These are phyloP conservation scores for Suillus plorans DNA, from an alignment of 768 basidiomycete species.

Conservation along the genomic window DNA sequence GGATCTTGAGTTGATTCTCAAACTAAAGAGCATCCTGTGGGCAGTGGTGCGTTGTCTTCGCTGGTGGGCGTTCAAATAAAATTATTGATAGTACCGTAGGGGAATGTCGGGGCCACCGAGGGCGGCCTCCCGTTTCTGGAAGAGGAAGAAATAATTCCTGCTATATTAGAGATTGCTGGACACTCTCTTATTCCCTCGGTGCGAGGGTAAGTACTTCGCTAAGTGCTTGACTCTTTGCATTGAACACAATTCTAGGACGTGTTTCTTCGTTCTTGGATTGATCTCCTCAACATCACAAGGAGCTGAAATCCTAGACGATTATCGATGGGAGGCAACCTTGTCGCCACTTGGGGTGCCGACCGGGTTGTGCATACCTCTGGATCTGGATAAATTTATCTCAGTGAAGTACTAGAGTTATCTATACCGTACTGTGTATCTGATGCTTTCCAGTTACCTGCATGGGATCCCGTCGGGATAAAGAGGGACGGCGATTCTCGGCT, in stretches of 20 bases:
- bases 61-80: not conserved
- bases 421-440: constrained; percentile 8
- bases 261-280: constrained; percentile 92
- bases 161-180: constrained; percentile 88
- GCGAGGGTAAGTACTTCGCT: constrained; percentile 70
- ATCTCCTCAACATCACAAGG: constrained; percentile 91
- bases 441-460: constrained; percentile 63
- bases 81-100: constrained; percentile 46
- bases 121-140: constrained; percentile 94
- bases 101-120: constrained; percentile 88
- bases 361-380: constrained; percentile 87
- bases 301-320: constrained; percentile 90
- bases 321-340: constrained; percentile 88
- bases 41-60: constrained; percentile 69
- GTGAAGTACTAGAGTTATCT: constrained; percentile 44
- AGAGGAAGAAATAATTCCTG: constrained; percentile 91
- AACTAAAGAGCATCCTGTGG: constrained; percentile 95
- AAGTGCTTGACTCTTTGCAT: not conserved
- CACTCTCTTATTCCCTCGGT: constrained; percentile 88
- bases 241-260: constrained; percentile 62
- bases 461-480: constrained; percentile 43
- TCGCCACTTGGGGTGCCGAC: constrained; percentile 85
- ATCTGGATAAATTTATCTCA: constrained; percentile 75
- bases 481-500: constrained; percentile 46
- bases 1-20: constrained; percentile 81